Evolutionary conservation across 257 asterid genomes (phyloP).

Genomic region (Eucommia ulmoides): DNA sequence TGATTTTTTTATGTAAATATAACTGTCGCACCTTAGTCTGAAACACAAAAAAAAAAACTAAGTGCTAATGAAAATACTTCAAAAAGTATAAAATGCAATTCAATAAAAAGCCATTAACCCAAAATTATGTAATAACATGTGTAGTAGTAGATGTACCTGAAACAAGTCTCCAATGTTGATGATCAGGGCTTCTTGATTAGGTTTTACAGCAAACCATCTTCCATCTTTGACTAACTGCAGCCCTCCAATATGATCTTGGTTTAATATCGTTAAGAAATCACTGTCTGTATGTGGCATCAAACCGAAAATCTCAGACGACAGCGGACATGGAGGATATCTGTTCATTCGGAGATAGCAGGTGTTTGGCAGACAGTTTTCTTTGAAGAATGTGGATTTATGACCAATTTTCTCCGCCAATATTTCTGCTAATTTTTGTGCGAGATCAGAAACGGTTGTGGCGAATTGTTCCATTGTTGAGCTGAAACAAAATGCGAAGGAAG

Average conservation of each 20-base stretch:
- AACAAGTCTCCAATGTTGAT: constrained; percentile 78
- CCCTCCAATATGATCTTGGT: constrained; percentile 79
- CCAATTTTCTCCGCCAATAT: constrained; percentile 53
- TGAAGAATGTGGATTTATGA: constrained; percentile 25
- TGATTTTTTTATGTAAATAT: background rate
- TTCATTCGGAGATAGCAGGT: constrained; percentile 75
- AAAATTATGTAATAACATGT: background rate
- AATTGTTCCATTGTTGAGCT: constrained; percentile 62
- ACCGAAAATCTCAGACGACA: constrained; percentile 38
- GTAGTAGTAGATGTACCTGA: constrained; percentile 34
- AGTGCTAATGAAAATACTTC: background rate
- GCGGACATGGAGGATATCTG: constrained; percentile 62
- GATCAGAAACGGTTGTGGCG: constrained; percentile 31
- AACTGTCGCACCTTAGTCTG: background rate
- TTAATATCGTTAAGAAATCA: constrained; percentile 66
- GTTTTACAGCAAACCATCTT: constrained; percentile 72
- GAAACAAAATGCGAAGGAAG: no score
- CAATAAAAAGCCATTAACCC: background rate
- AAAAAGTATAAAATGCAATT: background rate
- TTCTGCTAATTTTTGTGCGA: constrained; percentile 42
- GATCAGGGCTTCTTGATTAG: constrained; percentile 56
- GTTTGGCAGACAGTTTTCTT: constrained; percentile 35
- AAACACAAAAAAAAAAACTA: background rate
- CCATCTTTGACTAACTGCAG: constrained; percentile 66
- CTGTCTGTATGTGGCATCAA: constrained; percentile 80